Percentiles rank a stretch among this genome's conserved stretches.
Conservation (phyloP, 148 eudicot genomes). For the Chenopodium formosanum region DNA sequence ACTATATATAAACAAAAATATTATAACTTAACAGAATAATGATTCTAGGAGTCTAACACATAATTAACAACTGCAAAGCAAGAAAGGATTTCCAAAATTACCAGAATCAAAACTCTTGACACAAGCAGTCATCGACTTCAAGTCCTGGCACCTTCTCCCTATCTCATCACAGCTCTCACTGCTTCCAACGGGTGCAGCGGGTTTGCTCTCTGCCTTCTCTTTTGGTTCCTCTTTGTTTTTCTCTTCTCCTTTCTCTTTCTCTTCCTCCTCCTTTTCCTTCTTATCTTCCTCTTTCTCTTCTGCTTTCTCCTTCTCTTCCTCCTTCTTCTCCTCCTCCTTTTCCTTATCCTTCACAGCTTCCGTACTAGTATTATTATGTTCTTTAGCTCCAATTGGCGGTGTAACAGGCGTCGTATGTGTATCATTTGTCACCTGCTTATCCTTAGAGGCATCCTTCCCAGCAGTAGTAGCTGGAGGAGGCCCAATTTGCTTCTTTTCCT, state of each 20-base stretch:
- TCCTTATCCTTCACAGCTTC: slow-evolving; percentile 8
- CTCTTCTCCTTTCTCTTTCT: neutral
- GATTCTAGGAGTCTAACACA: neutral
- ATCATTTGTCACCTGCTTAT: slow-evolving; percentile 15
- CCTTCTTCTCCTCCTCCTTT: neutral
- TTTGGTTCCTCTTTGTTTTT: neutral
- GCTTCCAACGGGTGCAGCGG: slow-evolving; percentile 3
- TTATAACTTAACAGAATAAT: neutral
- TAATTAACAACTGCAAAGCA: neutral
- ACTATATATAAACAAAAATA: neutral
- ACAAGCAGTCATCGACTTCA: slow-evolving; percentile 50
- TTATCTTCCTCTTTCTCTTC: slow-evolving; percentile 6
- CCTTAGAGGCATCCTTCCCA: slow-evolving; percentile 25
- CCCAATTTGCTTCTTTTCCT: slow-evolving; percentile 9
- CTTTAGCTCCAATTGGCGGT: slow-evolving; percentile 21
- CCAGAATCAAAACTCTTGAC: slow-evolving; percentile 39
- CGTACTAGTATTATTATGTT: slow-evolving; percentile 14
- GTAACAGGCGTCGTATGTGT: neutral
- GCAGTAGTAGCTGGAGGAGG: neutral
- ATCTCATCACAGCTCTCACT: slow-evolving; percentile 45
- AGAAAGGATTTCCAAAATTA: slow-evolving; percentile 24
- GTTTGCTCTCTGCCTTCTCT: slow-evolving; percentile 22
- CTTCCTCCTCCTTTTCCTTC: neutral
- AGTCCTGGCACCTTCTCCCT: slow-evolving; percentile 33
- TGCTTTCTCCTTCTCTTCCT: neutral